Conservation (phyloP, 164 flowering plant genomes). For the Saururus chinensis region DNA sequence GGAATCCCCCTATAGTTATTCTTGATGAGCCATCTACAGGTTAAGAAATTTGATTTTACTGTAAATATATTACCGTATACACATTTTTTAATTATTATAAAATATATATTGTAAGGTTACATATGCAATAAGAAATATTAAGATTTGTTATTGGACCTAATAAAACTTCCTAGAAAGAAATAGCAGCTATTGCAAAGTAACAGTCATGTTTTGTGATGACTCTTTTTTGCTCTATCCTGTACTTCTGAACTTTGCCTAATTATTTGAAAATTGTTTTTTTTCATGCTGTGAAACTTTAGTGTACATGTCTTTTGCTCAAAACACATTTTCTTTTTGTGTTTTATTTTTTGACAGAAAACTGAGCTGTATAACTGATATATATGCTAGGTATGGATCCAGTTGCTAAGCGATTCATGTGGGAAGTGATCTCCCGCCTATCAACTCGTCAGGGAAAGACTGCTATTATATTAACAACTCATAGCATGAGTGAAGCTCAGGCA, state of each 20-base stretch:
- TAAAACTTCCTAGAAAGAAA: no score
- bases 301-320: no score
- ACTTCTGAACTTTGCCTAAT: no score
- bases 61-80: background rate
- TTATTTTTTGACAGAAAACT: background rate
- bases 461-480: constrained; percentile 91
- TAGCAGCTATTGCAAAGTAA: no score
- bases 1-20: constrained; percentile 93
- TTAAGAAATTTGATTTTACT: constrained; percentile 6
- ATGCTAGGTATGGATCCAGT: constrained; percentile 92
- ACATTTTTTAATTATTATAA: background rate
- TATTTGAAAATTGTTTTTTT: no score
- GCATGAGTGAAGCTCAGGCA: constrained; percentile 99
- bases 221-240: no score
- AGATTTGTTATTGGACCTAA: no score
- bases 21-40: constrained; percentile 99
- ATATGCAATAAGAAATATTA: no score
- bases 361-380: constrained; percentile 82
- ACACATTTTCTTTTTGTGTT: no score
- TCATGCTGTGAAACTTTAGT: no score
- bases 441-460: constrained; percentile 98
- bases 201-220: no score
- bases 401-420: constrained; percentile 99
- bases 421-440: constrained; percentile 87
- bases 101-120: no score